phyloP scores from a whole-genome alignment of 2,329 filamentous ascomycete species.

The Penicillium sp. region DNA sequence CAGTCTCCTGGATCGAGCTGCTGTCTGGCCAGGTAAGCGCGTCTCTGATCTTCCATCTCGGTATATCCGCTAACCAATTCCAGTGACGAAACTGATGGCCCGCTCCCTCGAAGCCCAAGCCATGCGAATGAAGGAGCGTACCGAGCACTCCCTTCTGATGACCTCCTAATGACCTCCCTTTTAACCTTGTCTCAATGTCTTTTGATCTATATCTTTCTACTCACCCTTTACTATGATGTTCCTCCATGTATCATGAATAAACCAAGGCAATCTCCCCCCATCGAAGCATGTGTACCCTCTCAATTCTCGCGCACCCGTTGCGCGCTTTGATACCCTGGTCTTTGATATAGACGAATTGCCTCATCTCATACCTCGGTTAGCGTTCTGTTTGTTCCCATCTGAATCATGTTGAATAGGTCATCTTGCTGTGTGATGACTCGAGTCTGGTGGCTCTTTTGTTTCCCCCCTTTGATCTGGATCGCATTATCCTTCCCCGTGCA shows the following conservation, averaged over 20 bases:
- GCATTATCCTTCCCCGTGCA: conserved; percentile 1
- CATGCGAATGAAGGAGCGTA: conserved; percentile 62
- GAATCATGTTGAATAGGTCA: background rate
- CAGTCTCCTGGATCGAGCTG: conserved; percentile 82
- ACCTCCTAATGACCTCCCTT: conserved; percentile 24
- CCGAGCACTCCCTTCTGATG: conserved; percentile 41
- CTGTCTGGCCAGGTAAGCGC: conserved; percentile 91
- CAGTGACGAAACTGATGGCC: conserved; percentile 70
- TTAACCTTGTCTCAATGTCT: conserved; percentile 7
- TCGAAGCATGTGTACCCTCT: conserved; percentile 2
- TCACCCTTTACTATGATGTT: conserved; percentile 1
- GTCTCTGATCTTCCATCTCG: no score
- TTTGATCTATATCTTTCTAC: background rate
- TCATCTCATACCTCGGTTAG: conserved; percentile 8
- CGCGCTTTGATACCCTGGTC: conserved; percentile 9
- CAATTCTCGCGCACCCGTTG: conserved; percentile 1
- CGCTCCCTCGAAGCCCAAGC: conserved; percentile 66
- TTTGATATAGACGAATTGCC: conserved; percentile 25
- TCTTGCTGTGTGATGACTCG: conserved; percentile 1
- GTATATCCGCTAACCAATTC: conserved; percentile 24
- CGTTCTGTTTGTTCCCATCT: conserved; percentile 6
- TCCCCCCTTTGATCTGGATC: background rate
- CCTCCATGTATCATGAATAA: conserved; percentile 16
- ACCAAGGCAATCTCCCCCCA: conserved; percentile 4
- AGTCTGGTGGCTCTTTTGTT: background rate